Percentiles rank a stretch among this genome's conserved stretches.
phyloP scores from a whole-genome alignment of 1,284 basidiomycete species.

The Puccinia hordei region DNA sequence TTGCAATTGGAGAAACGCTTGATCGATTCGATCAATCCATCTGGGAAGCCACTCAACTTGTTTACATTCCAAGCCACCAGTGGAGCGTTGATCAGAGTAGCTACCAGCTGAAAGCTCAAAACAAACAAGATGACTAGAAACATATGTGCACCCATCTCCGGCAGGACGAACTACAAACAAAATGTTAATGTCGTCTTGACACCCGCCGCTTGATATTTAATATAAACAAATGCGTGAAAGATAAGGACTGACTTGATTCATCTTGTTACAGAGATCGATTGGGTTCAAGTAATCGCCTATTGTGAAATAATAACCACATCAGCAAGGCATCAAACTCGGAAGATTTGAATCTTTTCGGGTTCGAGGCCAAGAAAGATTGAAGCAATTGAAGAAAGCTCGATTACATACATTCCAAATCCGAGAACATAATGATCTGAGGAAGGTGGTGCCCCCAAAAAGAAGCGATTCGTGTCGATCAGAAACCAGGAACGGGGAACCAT shows the following conservation, averaged over 20 bases:
- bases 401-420: slow-evolving; percentile 77
- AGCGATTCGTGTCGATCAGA: neutral
- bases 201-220: slow-evolving; percentile 20
- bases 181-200: neutral
- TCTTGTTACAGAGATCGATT: slow-evolving; percentile 99
- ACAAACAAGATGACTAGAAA: slow-evolving; percentile 80
- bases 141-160: slow-evolving; percentile 92
- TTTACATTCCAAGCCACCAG: slow-evolving; percentile 88
- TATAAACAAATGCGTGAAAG: slow-evolving; percentile 49
- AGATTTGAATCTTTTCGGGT: neutral
- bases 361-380: neutral
- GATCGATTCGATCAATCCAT: neutral
- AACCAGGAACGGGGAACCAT: neutral
- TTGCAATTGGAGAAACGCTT: neutral
- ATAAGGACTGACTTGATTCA: slow-evolving; percentile 77
- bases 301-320: neutral
- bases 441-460: neutral
- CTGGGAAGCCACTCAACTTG: slow-evolving; percentile 65
- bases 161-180: slow-evolving; percentile 80
- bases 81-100: slow-evolving; percentile 87
- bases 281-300: slow-evolving; percentile 91
- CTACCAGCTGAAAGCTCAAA: slow-evolving; percentile 92
- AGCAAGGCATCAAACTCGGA: neutral
- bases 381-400: slow-evolving; percentile 1
- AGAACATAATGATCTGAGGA: slow-evolving; percentile 98